Conservation (phyloP, 768 basidiomycete species). For the Lentinula detonsa region DNA sequence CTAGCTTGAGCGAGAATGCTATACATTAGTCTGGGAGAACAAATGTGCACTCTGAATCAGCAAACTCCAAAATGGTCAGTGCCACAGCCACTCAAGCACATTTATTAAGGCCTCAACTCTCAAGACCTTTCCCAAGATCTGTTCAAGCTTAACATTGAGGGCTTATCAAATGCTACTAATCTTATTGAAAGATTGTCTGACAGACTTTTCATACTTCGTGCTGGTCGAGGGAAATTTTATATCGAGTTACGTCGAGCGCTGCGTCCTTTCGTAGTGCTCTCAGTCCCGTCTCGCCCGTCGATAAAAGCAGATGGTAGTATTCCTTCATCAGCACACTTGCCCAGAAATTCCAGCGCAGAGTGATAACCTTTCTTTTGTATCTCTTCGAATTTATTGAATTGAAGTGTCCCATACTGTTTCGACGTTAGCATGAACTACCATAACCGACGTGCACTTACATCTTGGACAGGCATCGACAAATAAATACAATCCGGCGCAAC, state of each 20-base stretch:
- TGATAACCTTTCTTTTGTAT: conserved; percentile 78
- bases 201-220: neutral
- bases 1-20: too few species aligned
- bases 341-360: conserved; percentile 64
- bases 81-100: too few species aligned
- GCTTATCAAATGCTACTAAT: too few species aligned
- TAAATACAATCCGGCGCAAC: conserved; percentile 83
- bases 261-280: conserved; percentile 62
- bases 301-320: conserved; percentile 72
- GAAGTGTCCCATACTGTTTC: conserved; percentile 79
- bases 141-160: too few species aligned
- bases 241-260: conserved; percentile 77
- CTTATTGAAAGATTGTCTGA: too few species aligned
- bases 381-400: conserved; percentile 86
- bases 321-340: conserved; percentile 79
- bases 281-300: conserved; percentile 42
- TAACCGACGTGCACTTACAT: conserved; percentile 37
- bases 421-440: neutral
- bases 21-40: too few species aligned
- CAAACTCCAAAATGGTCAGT: too few species aligned
- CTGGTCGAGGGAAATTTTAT: conserved; percentile 11
- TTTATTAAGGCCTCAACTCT: too few species aligned
- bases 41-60: too few species aligned
- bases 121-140: too few species aligned
- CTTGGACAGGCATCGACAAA: conserved; percentile 92